These are phyloP conservation scores for Fusarium continuum DNA, from an alignment of 2,329 filamentous ascomycete species.

Conservation along the genomic window DNA sequence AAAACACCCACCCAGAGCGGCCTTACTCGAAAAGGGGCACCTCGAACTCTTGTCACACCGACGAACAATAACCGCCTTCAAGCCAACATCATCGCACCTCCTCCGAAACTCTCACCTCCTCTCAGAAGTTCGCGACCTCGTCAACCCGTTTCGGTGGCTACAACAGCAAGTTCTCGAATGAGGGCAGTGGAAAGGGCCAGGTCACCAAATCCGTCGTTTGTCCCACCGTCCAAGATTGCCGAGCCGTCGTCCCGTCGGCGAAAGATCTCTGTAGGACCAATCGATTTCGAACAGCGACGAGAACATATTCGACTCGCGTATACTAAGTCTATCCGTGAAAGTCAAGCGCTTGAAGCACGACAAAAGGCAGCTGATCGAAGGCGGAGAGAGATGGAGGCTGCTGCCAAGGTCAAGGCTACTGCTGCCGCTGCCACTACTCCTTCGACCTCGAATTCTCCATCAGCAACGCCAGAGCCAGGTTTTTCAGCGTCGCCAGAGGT, in stretches of 20 bases:
- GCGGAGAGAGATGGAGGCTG: conserved; percentile 60
- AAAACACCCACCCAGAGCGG: conserved; percentile 56
- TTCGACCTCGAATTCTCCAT: conserved; percentile 24
- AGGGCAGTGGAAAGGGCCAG: conserved; percentile 68
- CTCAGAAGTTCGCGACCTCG: conserved; percentile 84
- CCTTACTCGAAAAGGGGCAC: conserved; percentile 52
- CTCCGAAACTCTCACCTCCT: conserved; percentile 78
- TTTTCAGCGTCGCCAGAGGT: conserved; percentile 13
- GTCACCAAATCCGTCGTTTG: conserved; percentile 52
- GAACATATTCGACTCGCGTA: conserved; percentile 87
- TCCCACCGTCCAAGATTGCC: conserved; percentile 45
- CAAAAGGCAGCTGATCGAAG: conserved; percentile 62
- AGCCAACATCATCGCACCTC: conserved; percentile 76
- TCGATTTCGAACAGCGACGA: conserved; percentile 85
- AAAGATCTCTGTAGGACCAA: conserved; percentile 73
- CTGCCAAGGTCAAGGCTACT: conserved; percentile 54
- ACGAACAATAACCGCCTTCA: conserved; percentile 70
- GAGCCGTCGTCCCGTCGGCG: conserved; percentile 55
- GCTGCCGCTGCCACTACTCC: conserved; percentile 33
- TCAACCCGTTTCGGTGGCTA: conserved; percentile 79
- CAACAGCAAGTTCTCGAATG: conserved; percentile 74
- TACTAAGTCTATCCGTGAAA: conserved; percentile 82
- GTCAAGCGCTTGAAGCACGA: conserved; percentile 67
- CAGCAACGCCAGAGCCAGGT: conserved; percentile 29
- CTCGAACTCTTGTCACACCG: conserved; percentile 54